Conservation (phyloP, 23 red algal genomes). For the Gracilaria gracilis region DNA sequence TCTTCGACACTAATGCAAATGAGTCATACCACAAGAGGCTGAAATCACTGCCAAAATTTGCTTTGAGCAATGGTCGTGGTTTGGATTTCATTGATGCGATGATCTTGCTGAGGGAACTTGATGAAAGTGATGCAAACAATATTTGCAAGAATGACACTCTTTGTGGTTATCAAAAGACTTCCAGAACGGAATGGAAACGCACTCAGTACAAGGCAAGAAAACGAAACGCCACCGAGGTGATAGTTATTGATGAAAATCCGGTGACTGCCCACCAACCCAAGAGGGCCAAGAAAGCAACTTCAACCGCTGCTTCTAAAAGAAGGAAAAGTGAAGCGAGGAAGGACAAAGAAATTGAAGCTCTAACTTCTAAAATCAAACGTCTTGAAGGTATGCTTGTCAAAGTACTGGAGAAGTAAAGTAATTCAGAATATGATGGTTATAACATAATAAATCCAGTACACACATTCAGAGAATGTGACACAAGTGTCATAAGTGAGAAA, state of each 20-base stretch:
- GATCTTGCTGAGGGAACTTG: not conserved
- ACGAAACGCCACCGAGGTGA: not conserved
- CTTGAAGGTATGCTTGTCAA: not conserved
- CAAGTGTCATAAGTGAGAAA: no score
- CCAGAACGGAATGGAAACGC: not conserved
- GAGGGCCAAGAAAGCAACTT: not conserved
- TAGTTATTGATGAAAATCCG: not conserved
- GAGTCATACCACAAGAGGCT: not conserved
- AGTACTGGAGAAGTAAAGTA: not conserved
- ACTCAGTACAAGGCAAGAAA: not conserved
- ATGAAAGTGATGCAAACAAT: not conserved
- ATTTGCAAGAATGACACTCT: not conserved
- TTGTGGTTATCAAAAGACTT: not conserved
- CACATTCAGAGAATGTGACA: no score
- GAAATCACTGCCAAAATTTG: not conserved
- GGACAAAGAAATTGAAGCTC: not conserved
- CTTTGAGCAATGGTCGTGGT: not conserved
- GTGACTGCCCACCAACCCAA: not conserved
- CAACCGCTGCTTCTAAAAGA: not conserved
- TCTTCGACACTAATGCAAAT: not conserved
- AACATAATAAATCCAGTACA: no score
- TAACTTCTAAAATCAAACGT: not conserved
- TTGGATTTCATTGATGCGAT: not conserved
- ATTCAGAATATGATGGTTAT: no score
- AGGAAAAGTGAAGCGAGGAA: not conserved